Conservation (phyloP, 306 rosid genomes). For the Geum urbanum region DNA sequence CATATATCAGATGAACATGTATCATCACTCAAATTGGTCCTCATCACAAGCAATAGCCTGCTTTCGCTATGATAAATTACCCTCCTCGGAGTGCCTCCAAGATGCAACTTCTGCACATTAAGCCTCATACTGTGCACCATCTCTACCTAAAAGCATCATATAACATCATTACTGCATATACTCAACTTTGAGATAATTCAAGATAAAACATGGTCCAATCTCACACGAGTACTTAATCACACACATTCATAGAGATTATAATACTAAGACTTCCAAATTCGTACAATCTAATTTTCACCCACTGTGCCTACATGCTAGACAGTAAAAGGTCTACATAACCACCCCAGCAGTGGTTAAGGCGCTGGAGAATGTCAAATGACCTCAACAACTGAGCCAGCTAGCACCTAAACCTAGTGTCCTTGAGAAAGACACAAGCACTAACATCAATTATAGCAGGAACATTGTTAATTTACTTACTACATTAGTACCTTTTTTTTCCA, state of each 20-base stretch:
- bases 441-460: neutral
- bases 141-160: conserved; percentile 69
- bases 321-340: neutral
- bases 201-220: too few species aligned
- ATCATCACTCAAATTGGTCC: conserved; percentile 68
- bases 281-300: neutral
- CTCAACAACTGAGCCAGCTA: neutral
- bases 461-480: neutral
- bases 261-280: neutral
- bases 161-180: conserved; percentile 17
- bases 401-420: neutral
- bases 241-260: neutral
- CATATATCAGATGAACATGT: conserved; percentile 71
- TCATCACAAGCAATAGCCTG: conserved; percentile 80
- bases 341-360: neutral
- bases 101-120: conserved; percentile 83
- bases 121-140: conserved; percentile 92
- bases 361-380: neutral
- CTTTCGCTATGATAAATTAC: conserved; percentile 84
- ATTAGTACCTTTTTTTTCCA: neutral
- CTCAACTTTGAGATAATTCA: conserved; percentile 16
- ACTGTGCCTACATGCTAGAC: neutral
- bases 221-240: neutral
- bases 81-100: conserved; percentile 93
- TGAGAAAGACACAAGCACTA: neutral